These are phyloP conservation scores for Xylaria sp. DNA, from an alignment of 2,329 filamentous ascomycete genomes.

Conservation along the genomic window DNA sequence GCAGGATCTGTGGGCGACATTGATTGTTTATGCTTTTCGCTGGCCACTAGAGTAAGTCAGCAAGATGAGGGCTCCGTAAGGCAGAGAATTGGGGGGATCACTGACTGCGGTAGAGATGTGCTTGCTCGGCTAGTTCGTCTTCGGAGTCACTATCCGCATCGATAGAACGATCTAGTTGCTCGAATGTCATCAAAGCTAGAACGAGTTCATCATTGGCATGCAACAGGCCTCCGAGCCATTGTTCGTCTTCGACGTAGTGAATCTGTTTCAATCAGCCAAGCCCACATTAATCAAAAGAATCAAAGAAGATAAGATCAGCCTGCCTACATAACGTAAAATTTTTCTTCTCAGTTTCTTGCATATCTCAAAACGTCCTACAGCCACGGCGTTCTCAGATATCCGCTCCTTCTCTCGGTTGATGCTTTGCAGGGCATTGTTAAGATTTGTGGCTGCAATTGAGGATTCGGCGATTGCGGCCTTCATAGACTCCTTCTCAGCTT, in stretches of 20 bases:
- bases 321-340: constrained; percentile 80
- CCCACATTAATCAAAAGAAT: background rate
- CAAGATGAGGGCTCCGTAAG: constrained; percentile 30
- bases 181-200: constrained; percentile 90
- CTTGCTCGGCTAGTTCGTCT: constrained; percentile 74
- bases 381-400: constrained; percentile 84
- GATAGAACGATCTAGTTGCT: constrained; percentile 89
- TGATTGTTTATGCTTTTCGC: constrained; percentile 62
- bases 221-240: constrained; percentile 90
- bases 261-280: constrained; percentile 64
- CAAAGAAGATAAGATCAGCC: constrained; percentile 30
- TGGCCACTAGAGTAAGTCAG: constrained; percentile 60
- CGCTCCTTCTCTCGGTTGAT: constrained; percentile 91
- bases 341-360: constrained; percentile 88
- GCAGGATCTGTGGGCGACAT: constrained; percentile 53
- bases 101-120: constrained; percentile 71
- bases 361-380: constrained; percentile 80
- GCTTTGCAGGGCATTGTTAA: constrained; percentile 85
- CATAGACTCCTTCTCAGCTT: constrained; percentile 88
- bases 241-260: constrained; percentile 88
- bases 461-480: constrained; percentile 89
- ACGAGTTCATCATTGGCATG: constrained; percentile 98
- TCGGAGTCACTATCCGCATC: constrained; percentile 79
- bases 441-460: constrained; percentile 89
- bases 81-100: constrained; percentile 19